These are phyloP conservation scores for Lactifluus pinguis DNA, from an alignment of 768 basidiomycete genomes.

Conservation along the genomic window DNA sequence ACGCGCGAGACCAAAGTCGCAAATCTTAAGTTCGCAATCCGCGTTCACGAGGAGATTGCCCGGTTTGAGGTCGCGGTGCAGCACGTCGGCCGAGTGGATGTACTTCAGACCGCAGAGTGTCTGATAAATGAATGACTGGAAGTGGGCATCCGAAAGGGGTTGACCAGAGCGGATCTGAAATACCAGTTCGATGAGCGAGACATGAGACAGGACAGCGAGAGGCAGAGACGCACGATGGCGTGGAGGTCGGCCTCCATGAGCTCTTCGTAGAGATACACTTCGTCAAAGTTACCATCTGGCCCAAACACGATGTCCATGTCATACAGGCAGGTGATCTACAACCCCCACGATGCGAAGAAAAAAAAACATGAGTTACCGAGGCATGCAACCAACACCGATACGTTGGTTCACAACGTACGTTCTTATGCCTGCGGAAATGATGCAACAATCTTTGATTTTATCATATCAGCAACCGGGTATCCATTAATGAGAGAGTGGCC, in stretches of 20 bases:
- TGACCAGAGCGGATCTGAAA: conserved; percentile 74
- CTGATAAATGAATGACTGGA: conserved; percentile 96
- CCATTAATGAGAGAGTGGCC: conserved; percentile 12
- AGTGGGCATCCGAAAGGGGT: conserved; percentile 83
- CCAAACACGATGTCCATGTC: conserved; percentile 98
- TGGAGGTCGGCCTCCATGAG: conserved; percentile 99
- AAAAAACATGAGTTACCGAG: neutral
- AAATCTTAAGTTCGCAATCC: conserved; percentile 97
- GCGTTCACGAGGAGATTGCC: conserved; percentile 95
- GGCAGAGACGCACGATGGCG: conserved; percentile 64
- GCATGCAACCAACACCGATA: neutral
- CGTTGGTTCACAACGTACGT: conserved; percentile 41
- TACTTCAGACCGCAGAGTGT: conserved; percentile 97
- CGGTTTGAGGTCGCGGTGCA: conserved; percentile 92
- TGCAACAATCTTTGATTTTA: conserved; percentile 60
- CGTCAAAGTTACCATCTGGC: conserved; percentile 85
- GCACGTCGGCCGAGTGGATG: conserved; percentile 95
- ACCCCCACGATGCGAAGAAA: neutral
- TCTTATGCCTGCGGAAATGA: conserved; percentile 99
- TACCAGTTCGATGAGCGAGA: neutral
- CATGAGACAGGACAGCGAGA: neutral
- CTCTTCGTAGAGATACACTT: conserved; percentile 96
- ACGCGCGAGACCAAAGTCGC: conserved; percentile 94
- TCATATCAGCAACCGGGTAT: no score
- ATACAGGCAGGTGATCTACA: conserved; percentile 88